Base-by-base conservation (phyloP, 495 filamentous ascomycete species). In the Xylaria bambusicola region DNA sequence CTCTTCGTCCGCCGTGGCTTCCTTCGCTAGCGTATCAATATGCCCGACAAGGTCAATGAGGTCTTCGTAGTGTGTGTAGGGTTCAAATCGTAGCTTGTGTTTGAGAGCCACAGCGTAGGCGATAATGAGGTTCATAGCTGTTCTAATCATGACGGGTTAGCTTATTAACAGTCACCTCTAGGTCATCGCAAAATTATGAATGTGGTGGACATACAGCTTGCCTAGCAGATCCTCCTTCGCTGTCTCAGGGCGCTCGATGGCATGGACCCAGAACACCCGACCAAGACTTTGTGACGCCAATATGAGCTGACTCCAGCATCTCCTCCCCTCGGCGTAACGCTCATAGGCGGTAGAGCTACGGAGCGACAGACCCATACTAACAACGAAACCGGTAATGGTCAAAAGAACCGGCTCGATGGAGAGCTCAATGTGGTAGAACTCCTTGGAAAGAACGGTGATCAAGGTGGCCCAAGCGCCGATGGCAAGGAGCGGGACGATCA, bases 351-450 rank as follows among this genome's bases (percentile, higher is more conserved):
- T 92, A 0, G 89, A 89, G 62, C 84, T 89, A 49, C 91, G 86
- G 76, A 96, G 94, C 21, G 88, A 91, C 61, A 96, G 76, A 0
- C 88, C 82, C 67, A 95, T 72, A 79, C 87, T 89, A 64, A 96
- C 89, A 60, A 95, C 90, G 78, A 96, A 94, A 86, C 91, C 91
- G 26, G 90, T 84, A 10, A 95, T 87, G 13, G 90, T 95, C 33
- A 96, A 81, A 8, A 96, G 79, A 53, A 92, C 80, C 21, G 80
- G 84, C 61, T 82, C 80, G 24, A 94, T 85, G 20, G 81, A 81
- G 2, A 90, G 73, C 72, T 81, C 75, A 58, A 85, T 84, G 64
- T 61, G 40, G 29, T 82, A 70, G 23, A 83, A 78, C 27, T 76
- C 77, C 52, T 77, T 67, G 18, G 77, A 85, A 52, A 95, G 78